Evolutionary conservation across 139 green algal genomes (phyloP), one percentile per base, ranked within the genome.

Genomic region (Closterium sp.): DNA sequence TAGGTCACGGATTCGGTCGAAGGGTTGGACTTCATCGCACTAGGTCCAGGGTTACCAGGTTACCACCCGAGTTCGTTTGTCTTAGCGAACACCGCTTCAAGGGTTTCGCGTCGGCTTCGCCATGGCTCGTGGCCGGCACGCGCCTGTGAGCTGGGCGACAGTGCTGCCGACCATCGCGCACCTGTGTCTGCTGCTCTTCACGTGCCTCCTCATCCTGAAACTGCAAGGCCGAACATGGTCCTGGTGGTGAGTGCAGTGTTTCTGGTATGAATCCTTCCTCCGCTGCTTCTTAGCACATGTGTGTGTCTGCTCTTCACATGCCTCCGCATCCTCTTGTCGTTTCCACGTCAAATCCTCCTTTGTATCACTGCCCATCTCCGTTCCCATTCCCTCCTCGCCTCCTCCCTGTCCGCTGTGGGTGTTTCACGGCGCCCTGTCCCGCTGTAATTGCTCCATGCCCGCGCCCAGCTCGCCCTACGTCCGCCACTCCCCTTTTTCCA

Each of bases 111-210:
- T 79, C 2, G 62, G 62, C 19, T 24, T 79, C 62, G 62, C 62
- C 17, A 79, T 79, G 62, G 13, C 62, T 79, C 62, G 62, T 79
- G 62, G 62, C 62, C 62, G 62, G 17, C 62, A 79, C 62, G 62
- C 62, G 62, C 62, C 62, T 4, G 62, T 90, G 88, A 50, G 88
- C 28, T 30, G n/a, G 38, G 88, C 30, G 32, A 24, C 89, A 19
- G 32, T 91, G 73, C 62, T 86, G 24, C 89, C 89, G 30, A 31
- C 21, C 84, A 30, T 70, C 22, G 70, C 90, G 70, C 90, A 92
- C 73, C 24, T 34, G 28, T 86, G 86, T 24, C 90, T 92, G 42
- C 90, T 92, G 70, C 30, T 62, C 70, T 92, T 92, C 90, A 92
- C 90, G 27, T 24, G 17, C 22, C 31, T 45, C 24, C 90, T 92